Percentiles rank a stretch among this genome's conserved stretches.
phyloP scores from a whole-genome alignment of 805 yeast species.

The Schwanniomyces sp. region DNA sequence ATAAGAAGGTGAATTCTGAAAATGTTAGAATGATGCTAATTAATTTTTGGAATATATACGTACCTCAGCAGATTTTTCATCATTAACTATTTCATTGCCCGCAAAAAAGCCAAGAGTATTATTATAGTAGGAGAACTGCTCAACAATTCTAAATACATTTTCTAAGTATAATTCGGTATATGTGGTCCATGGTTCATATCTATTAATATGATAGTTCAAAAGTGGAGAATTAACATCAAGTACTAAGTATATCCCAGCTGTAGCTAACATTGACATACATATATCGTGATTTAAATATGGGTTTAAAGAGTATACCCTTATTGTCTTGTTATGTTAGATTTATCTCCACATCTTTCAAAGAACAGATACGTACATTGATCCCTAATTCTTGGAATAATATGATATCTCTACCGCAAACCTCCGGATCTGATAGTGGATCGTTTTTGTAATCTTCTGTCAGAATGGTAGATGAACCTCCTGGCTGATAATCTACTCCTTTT shows the following conservation, averaged over 20 bases:
- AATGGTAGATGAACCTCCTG: slow-evolving; percentile 88
- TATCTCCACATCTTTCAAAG: background rate
- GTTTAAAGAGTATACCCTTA: slow-evolving; percentile 84
- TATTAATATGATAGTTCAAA: slow-evolving; percentile 72
- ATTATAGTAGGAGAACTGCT: slow-evolving; percentile 79
- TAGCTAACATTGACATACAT: slow-evolving; percentile 89
- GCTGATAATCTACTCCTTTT: slow-evolving; percentile 92
- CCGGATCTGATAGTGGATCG: slow-evolving; percentile 79
- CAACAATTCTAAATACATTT: slow-evolving; percentile 76
- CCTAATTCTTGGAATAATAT: slow-evolving; percentile 79
- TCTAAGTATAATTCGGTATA: slow-evolving; percentile 69
- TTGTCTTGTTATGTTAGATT: slow-evolving; percentile 42
- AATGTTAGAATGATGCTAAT: slow-evolving; percentile 5
- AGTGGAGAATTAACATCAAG: slow-evolving; percentile 90
- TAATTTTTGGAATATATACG: background rate
- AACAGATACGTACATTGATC: slow-evolving; percentile 47
- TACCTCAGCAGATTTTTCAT: slow-evolving; percentile 60
- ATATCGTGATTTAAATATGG: slow-evolving; percentile 80
- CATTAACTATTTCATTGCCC: slow-evolving; percentile 89
- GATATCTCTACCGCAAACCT: slow-evolving; percentile 78
- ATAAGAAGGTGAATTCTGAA: slow-evolving; percentile 61
- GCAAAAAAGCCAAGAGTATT: slow-evolving; percentile 91
- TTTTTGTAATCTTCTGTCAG: slow-evolving; percentile 20
- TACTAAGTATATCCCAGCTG: slow-evolving; percentile 89
- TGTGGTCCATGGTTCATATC: slow-evolving; percentile 93